phyloP scores from a whole-genome alignment of 768 basidiomycete species.

The Cystofilobasidium ferigula region DNA sequence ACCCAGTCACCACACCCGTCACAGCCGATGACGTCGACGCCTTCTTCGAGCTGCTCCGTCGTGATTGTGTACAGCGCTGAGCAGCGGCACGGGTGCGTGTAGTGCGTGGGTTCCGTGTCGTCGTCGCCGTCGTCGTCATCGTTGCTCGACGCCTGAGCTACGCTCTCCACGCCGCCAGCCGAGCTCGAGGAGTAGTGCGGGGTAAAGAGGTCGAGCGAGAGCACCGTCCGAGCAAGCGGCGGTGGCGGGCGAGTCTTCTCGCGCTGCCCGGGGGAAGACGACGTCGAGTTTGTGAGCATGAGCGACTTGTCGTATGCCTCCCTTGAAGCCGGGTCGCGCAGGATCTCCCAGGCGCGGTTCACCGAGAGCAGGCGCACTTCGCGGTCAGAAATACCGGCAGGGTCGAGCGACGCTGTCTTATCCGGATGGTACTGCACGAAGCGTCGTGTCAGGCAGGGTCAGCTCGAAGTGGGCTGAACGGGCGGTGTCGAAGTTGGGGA shows the following conservation, averaged over 20 bases:
- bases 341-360: conserved; percentile 3
- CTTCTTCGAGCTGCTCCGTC: conserved; percentile 36
- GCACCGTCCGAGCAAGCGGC: conserved; percentile 17
- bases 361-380: not conserved
- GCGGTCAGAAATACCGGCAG: not conserved
- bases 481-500: not conserved
- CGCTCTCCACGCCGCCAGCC: too few relatives aligned
- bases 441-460: not conserved
- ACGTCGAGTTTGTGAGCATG: not conserved
- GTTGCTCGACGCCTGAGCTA: not conserved
- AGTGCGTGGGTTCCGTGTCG: conserved; percentile 32
- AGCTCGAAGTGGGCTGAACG: not conserved
- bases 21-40: conserved; percentile 39
- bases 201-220: conserved; percentile 18
- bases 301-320: conserved; percentile 7
- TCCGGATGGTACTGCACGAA: conserved; percentile 19
- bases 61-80: conserved; percentile 35
- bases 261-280: not conserved
- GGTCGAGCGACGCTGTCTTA: not conserved
- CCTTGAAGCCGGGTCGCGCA: conserved; percentile 6
- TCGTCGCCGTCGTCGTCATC: conserved; percentile 22
- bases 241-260: conserved; percentile 4
- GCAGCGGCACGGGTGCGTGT: conserved; percentile 40
- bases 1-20: conserved; percentile 41
- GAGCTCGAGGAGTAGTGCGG: conserved; percentile 9